phyloP scores from a whole-genome alignment of 2,329 filamentous ascomycete species.

The Verticillium albo-atrum region DNA sequence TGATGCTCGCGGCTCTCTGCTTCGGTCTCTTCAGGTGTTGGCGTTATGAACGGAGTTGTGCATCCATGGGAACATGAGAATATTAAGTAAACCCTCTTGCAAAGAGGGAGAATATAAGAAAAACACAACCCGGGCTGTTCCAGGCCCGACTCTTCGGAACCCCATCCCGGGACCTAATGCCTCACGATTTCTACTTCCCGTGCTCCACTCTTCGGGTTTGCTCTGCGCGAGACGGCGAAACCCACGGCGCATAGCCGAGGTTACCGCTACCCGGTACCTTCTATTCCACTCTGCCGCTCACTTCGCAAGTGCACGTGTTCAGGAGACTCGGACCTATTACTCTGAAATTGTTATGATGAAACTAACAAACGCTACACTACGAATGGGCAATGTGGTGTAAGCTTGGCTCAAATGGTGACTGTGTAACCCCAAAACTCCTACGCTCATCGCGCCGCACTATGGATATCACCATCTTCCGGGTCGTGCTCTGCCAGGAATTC shows the following conservation, averaged over 20 bases:
- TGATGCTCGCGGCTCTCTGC: background rate
- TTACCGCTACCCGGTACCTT: slow-evolving; percentile 5
- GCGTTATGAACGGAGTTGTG: background rate
- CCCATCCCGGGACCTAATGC: background rate
- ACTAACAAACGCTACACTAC: background rate
- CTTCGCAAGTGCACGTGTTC: background rate
- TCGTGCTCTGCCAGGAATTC: slow-evolving; percentile 47
- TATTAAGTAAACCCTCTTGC: background rate
- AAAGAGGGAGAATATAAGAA: background rate
- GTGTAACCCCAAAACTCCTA: background rate
- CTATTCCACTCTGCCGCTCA: background rate
- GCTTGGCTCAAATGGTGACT: background rate
- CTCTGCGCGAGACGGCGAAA: slow-evolving; percentile 7
- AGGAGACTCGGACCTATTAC: background rate
- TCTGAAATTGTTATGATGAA: background rate
- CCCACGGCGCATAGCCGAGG: slow-evolving; percentile 12
- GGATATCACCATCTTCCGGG: background rate
- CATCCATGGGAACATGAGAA: background rate
- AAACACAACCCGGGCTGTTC: background rate
- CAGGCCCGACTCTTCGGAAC: background rate
- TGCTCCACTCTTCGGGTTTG: slow-evolving; percentile 13
- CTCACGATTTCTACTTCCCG: background rate
- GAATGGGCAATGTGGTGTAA: background rate
- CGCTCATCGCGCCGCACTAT: background rate
- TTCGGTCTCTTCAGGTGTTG: background rate